phyloP scores from a whole-genome alignment of 2,329 filamentous ascomycete genomes.

The Epichloe hybrida region DNA sequence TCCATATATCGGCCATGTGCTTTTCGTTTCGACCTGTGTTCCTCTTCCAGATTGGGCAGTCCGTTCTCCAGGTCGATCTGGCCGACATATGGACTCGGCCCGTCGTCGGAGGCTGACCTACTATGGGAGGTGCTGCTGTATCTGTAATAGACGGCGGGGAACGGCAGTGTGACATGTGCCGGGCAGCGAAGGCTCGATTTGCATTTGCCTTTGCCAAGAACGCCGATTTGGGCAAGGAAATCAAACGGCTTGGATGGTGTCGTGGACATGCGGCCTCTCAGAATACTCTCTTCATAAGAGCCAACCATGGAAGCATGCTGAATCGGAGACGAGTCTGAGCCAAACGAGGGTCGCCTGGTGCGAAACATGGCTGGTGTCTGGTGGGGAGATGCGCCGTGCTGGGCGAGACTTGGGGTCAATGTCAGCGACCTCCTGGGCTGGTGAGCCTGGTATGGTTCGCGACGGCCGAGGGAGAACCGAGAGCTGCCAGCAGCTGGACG shows the following conservation, averaged over 20 bases:
- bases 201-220: constrained; percentile 79
- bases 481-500: constrained; percentile 15
- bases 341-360: constrained; percentile 55
- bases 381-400: constrained; percentile 31
- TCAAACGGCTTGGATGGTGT: constrained; percentile 84
- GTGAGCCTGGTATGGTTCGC: constrained; percentile 65
- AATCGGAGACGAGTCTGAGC: constrained; percentile 61
- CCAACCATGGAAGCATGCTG: constrained; percentile 94
- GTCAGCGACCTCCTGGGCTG: constrained; percentile 65
- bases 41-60: constrained; percentile 40
- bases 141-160: constrained; percentile 92
- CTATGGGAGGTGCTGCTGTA: constrained; percentile 58
- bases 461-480: constrained; percentile 27
- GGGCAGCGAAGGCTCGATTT: constrained; percentile 76
- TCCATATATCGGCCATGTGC: constrained; percentile 31
- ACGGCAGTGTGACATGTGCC: constrained; percentile 77
- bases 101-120: constrained; percentile 57
- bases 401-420: constrained; percentile 33
- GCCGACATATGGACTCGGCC: constrained; percentile 91
- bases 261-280: constrained; percentile 92
- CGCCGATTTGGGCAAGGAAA: constrained; percentile 90
- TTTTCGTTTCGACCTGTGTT: constrained; percentile 34
- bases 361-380: constrained; percentile 37
- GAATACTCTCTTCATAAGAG: constrained; percentile 93
- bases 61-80: constrained; percentile 82